Evolutionary conservation across 495 filamentous ascomycete genomes (phyloP).

Genomic region (Hypoxylon lenormandii): DNA sequence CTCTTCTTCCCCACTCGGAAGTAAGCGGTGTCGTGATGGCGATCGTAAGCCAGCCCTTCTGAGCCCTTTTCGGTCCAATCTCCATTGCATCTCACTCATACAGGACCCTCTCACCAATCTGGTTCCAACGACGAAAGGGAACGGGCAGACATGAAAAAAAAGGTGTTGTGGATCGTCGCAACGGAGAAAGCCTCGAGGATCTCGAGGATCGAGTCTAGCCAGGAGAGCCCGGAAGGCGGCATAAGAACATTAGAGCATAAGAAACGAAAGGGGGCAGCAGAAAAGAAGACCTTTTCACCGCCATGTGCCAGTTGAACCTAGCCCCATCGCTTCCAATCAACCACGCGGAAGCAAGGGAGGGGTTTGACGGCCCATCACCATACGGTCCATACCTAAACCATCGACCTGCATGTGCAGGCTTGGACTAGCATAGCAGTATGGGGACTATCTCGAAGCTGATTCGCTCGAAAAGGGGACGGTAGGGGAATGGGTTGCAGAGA

Average conservation of each 20-base stretch:
- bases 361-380: slow-evolving; percentile 28
- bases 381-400: slow-evolving; percentile 38
- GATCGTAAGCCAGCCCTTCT: slow-evolving; percentile 39
- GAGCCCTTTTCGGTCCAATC: slow-evolving; percentile 36
- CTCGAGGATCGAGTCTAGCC: slow-evolving; percentile 32
- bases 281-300: slow-evolving; percentile 43
- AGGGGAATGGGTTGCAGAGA: slow-evolving; percentile 8
- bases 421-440: slow-evolving; percentile 23
- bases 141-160: slow-evolving; percentile 1
- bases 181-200: slow-evolving; percentile 20
- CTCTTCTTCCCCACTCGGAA: slow-evolving; percentile 37
- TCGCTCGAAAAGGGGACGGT: slow-evolving; percentile 27
- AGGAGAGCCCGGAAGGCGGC: slow-evolving; percentile 23
- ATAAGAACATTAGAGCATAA: too few species aligned
- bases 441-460: slow-evolving; percentile 32
- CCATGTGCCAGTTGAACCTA: slow-evolving; percentile 48
- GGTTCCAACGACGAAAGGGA: slow-evolving; percentile 2
- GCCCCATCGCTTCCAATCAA: slow-evolving; percentile 46
- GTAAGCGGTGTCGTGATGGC: slow-evolving; percentile 34
- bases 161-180: slow-evolving; percentile 18
- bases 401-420: slow-evolving; percentile 41
- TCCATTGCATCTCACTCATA: slow-evolving; percentile 24
- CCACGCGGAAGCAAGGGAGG: slow-evolving; percentile 41
- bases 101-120: slow-evolving; percentile 7
- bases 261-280: slow-evolving; percentile 1